Percentiles rank a stretch among this genome's conserved stretches.
phyloP scores from a whole-genome alignment of 2,329 filamentous ascomycete genomes.

The Pestalotiopsis fici region DNA sequence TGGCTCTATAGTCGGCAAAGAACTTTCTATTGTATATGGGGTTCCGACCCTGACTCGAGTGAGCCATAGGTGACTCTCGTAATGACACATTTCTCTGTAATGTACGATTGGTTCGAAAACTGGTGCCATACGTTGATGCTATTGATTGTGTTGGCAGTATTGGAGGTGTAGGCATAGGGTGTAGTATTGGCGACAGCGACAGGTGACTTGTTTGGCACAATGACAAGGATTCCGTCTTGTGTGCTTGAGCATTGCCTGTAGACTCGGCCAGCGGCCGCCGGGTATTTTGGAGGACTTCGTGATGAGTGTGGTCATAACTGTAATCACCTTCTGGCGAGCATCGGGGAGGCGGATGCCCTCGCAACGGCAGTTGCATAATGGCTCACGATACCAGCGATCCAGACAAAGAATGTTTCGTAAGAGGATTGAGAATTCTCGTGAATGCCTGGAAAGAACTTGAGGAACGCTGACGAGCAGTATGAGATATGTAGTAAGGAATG shows the following conservation, averaged over 20 bases:
- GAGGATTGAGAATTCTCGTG: conserved; percentile 30
- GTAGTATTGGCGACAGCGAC: conserved; percentile 42
- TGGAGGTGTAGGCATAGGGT: conserved; percentile 40
- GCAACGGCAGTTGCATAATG: conserved; percentile 42
- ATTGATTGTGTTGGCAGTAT: conserved; percentile 53
- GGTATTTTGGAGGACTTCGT: conserved; percentile 36
- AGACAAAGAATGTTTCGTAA: conserved; percentile 32
- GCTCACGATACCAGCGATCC: conserved; percentile 16
- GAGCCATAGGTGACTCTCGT: conserved; percentile 31
- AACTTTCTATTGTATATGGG: conserved; percentile 63
- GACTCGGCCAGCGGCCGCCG: conserved; percentile 52
- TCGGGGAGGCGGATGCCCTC: conserved; percentile 52
- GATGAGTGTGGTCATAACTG: conserved; percentile 44
- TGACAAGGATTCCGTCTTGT: conserved; percentile 36
- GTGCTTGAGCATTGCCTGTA: conserved; percentile 51
- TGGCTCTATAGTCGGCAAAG: conserved; percentile 66
- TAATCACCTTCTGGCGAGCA: conserved; percentile 50
- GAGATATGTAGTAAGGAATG: conserved; percentile 38
- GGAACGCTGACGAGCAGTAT: conserved; percentile 33
- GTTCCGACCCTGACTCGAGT: conserved; percentile 43
- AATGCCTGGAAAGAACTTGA: conserved; percentile 30
- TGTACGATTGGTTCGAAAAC: conserved; percentile 31
- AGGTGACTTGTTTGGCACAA: conserved; percentile 46
- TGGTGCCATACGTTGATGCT: conserved; percentile 46
- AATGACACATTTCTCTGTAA: conserved; percentile 33